Conservation (phyloP, 768 basidiomycete species). For the Suillus subaureus region DNA sequence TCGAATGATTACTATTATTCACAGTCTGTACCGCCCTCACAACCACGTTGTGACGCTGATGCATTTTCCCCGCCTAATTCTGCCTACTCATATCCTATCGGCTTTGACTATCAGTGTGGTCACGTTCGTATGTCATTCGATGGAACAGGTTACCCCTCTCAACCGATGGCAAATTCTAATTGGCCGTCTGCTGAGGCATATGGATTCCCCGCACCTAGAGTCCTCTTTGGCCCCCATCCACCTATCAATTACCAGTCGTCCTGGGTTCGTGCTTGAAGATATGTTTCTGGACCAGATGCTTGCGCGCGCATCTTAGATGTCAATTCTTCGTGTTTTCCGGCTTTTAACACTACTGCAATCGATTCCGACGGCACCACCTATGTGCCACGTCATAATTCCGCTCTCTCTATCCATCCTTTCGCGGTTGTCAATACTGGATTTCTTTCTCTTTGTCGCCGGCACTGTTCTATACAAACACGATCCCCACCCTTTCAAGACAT, state of each 20-base stretch:
- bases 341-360: slow-evolving; percentile 33
- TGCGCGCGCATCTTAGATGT: slow-evolving; percentile 29
- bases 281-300: slow-evolving; percentile 14
- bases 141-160: slow-evolving; percentile 41
- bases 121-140: slow-evolving; percentile 47
- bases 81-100: slow-evolving; percentile 58
- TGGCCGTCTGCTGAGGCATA: slow-evolving; percentile 48
- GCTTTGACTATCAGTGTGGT: slow-evolving; percentile 53
- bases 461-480: slow-evolving; percentile 26
- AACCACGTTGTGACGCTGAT: slow-evolving; percentile 57
- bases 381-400: slow-evolving; percentile 40
- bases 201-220: slow-evolving; percentile 43
- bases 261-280: slow-evolving; percentile 50
- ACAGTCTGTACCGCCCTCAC: slow-evolving; percentile 49
- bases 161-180: slow-evolving; percentile 42
- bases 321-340: slow-evolving; percentile 22
- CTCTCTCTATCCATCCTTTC: slow-evolving; percentile 41
- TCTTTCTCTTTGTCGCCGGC: slow-evolving; percentile 22
- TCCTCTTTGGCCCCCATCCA: slow-evolving; percentile 45
- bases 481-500: slow-evolving; percentile 50
- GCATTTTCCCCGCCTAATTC: slow-evolving; percentile 49
- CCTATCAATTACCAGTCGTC: slow-evolving; percentile 49
- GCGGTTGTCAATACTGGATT: slow-evolving; percentile 40
- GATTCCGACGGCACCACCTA: slow-evolving; percentile 33
- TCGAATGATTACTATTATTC: slow-evolving; percentile 4